Evolutionary conservation across 139 green algal genomes (phyloP), one percentile per base, ranked within the genome.

Genomic region (Micractinium conductrix): DNA sequence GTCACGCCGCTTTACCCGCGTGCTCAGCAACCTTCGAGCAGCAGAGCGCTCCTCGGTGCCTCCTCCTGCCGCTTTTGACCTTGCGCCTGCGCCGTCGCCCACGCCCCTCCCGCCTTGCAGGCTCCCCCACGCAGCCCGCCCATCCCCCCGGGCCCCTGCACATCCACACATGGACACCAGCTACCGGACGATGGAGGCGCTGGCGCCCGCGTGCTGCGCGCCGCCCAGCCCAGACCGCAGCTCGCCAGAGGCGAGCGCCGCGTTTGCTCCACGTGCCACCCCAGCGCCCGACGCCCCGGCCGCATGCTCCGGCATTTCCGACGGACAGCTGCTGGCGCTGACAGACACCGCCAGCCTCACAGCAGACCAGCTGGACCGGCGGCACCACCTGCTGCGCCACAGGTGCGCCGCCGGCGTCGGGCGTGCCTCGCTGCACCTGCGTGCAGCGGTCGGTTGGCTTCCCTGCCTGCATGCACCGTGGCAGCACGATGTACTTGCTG

Each of bases 361-460:
- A 7, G 74, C 74, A 4, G 74, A 80, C 48, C 74, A 80, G 74
- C 74, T 80, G 74, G 74, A 80, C 48, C 74, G 74, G 33, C 50
- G 74, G 33, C 74, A 80, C 74, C 74, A 80, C 48, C 48, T 80
- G 74, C 74, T 80, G 74, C 74, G 74, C n/a, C 74, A 80, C 74
- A 80, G 74, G 74, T 80, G 45, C 35, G 74, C 2, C 2, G 28
- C 62, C 6, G 53, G 10, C 6, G 19, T 58, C 35, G 19, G 62
- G 8, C 26, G 16, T 24, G 62, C 19, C 8, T 38, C 62, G 4
- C 7, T 30, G 53, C 53, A 62, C 19, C 53, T 5, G n/a, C n/a
- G 53, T 62, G 53, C 8, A 22, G 53, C 10, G 19, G 26, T 19
- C 53, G 26, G 53, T 24, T 19, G 53, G 19, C 24, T 2, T 5